Base-by-base conservation (phyloP, 345 rosid genomes). In the Citrus mangshanensis region DNA sequence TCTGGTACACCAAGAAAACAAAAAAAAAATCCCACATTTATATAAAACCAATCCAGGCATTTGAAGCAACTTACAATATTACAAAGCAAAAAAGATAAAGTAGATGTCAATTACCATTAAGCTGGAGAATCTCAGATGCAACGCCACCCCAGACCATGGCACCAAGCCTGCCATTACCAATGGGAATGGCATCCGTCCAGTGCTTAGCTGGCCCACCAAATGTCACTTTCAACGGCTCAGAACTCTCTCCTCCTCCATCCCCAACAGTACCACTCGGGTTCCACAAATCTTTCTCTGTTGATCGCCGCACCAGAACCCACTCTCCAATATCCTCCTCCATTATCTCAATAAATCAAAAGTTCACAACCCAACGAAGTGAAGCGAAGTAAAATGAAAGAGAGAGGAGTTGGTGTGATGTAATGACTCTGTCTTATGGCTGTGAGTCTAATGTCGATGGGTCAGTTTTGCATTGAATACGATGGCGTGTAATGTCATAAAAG, bases 111-210 rank as follows among this genome's bases (percentile, higher is more conserved):
- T 40, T 88, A 95, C 98, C 98, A 28, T 96, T 91, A 83, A 96
- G 88, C 80, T 91, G 93, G 60, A 96, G 79, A 79, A 80, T 82
- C 73, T 94, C 98, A 8, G 96, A 80, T 9, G 91, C 83, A 80
- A 89, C 91, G 9, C 97, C 97, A 67, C 98, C 99, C 98, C 97
- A 94, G 40, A 96, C 86, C 92, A 93, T 94, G 32, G 98, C 99
- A 30, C 97, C 99, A 27, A 96, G 80, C n/a, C 98, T 93, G 27
- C 98, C 98, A 85, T 96, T 96, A 0, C 97, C 97, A 32, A 94
- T 89, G 30, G 98, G 98, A 79, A 90, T 84, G 10, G 98, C 90
- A 77, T 94, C 98, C 24, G 97, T 94, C 97, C 98, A 96, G 78
- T 89, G 83, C 77, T 90, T 82, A 42, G 97, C 93, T 1, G 98